These are phyloP conservation scores for Beauveria caledonica DNA, from an alignment of 2,329 filamentous ascomycete species.

Conservation along the genomic window DNA sequence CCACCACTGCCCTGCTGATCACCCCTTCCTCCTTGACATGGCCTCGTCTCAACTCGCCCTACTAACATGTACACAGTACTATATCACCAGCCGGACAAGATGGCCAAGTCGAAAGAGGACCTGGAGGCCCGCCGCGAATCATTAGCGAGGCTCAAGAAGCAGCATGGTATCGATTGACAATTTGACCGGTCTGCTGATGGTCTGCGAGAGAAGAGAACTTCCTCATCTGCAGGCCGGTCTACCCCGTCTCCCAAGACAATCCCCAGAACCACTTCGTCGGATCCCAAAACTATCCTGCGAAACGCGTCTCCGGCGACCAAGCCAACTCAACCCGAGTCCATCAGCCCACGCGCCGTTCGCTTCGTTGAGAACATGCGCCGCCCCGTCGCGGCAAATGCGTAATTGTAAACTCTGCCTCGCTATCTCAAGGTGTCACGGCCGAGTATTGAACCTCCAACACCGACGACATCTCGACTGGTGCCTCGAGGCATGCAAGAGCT, in stretches of 20 bases:
- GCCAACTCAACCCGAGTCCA: conserved; percentile 27
- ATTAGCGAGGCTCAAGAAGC: conserved; percentile 95
- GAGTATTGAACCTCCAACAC: not conserved
- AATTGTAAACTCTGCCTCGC: conserved; percentile 15
- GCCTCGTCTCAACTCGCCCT: not conserved
- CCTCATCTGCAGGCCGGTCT: conserved; percentile 55
- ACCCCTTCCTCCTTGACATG: not conserved
- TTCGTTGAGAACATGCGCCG: conserved; percentile 33
- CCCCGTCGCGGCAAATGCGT: conserved; percentile 31
- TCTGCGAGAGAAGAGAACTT: conserved; percentile 33
- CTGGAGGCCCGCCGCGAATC: conserved; percentile 89
- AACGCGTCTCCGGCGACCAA: conserved; percentile 31
- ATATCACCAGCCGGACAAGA: conserved; percentile 59
- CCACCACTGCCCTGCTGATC: not conserved
- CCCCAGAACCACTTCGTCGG: conserved; percentile 27
- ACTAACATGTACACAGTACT: conserved; percentile 35
- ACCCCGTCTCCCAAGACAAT: conserved; percentile 32
- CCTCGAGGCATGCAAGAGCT: conserved; percentile 8
- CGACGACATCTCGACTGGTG: not conserved
- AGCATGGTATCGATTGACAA: conserved; percentile 98
- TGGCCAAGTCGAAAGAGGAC: conserved; percentile 81
- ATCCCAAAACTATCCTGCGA: conserved; percentile 37
- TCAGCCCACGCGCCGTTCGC: conserved; percentile 32
- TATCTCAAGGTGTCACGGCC: not conserved
- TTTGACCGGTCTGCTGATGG: conserved; percentile 59